Evolutionary conservation across 441 rosid genomes (phyloP).

Genomic region (Geranium incanum): DNA sequence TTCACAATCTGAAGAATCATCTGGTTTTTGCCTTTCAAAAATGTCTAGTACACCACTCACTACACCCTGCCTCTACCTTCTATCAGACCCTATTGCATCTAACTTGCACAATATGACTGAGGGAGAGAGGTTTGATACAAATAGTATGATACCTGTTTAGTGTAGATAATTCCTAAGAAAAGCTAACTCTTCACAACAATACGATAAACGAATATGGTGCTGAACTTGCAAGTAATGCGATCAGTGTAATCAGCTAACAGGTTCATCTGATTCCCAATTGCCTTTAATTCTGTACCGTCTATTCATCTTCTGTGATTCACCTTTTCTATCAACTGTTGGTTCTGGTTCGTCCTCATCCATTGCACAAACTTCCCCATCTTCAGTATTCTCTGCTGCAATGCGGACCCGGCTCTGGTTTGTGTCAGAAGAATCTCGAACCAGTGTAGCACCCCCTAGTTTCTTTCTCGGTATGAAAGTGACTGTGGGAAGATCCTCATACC

Average conservation of each 20-base stretch:
- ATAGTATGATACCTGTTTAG: neutral
- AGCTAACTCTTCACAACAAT: neutral
- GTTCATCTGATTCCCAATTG: constrained; percentile 21
- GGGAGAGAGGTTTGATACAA: neutral
- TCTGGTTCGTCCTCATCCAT: constrained; percentile 82
- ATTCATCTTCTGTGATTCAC: too few relatives aligned
- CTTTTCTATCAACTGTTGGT: constrained; percentile 16
- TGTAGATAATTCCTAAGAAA: neutral
- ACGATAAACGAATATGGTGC: neutral
- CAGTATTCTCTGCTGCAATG: constrained; percentile 35
- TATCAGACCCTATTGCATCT: neutral
- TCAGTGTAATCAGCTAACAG: constrained; percentile 14
- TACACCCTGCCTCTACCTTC: neutral
- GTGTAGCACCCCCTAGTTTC: constrained; percentile 31
- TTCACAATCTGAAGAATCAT: neutral
- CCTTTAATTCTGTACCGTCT: too few relatives aligned
- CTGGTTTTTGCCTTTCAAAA: neutral
- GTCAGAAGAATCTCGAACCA: constrained; percentile 22
- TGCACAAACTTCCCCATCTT: constrained; percentile 35
- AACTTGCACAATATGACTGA: neutral
- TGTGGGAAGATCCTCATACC: constrained; percentile 44
- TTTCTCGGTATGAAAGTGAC: constrained; percentile 57
- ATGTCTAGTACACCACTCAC: neutral
- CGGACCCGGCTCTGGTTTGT: constrained; percentile 22
- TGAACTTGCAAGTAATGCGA: neutral